Base-by-base conservation (phyloP, 225 moss, liverwort and hornwort genomes). In the Takakia lepidozioides region DNA sequence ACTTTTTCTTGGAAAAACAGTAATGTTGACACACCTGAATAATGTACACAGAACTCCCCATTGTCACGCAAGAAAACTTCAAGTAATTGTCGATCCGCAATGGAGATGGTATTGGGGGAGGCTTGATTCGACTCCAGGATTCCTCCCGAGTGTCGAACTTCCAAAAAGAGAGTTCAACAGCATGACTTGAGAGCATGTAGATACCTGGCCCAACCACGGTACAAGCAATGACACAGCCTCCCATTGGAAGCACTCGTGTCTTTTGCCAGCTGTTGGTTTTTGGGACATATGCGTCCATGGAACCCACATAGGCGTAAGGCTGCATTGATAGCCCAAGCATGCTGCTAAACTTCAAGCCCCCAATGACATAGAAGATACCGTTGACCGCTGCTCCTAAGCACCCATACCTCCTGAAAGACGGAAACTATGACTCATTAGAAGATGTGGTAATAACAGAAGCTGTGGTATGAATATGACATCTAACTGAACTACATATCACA, bases 301-400 rank as follows among this genome's bases (percentile, higher is more conserved):
- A 87, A 27, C 80, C 62, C 10, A 83, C 83, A 40, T 87, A 87
- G 5, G 86, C 78, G 43, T 80, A 80, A 14, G 83, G 83, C 43
- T 74, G 83, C 72, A 68, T 70, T 44, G 69, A 72, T 19, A 71
- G 63, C 19, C 81, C 81, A 10, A 74, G 70, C 86, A 87, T 66
- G 53, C 73, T 83, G 68, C 83, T 83, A 64, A 83, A 83, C 42
- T 80, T 87, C 45, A 87, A 66, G 27, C 87, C 87, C 24, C 83
- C 87, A 24, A 87, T 77, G 39, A 87, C 87, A 28, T 83, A 87
- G 46, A 87, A 87, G 27, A 81, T 64, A 24, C 87, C 87, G 50
- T 83, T 87, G 51, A 87, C 87, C 24, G 87, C 87, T n/a, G 87
- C 87, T 20, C 87, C 87, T 49, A 87, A 54, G 62, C 87, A 87